Evolutionary conservation across 495 filamentous ascomycete genomes (phyloP).

Genomic region (Aspergillus conjunctus): DNA sequence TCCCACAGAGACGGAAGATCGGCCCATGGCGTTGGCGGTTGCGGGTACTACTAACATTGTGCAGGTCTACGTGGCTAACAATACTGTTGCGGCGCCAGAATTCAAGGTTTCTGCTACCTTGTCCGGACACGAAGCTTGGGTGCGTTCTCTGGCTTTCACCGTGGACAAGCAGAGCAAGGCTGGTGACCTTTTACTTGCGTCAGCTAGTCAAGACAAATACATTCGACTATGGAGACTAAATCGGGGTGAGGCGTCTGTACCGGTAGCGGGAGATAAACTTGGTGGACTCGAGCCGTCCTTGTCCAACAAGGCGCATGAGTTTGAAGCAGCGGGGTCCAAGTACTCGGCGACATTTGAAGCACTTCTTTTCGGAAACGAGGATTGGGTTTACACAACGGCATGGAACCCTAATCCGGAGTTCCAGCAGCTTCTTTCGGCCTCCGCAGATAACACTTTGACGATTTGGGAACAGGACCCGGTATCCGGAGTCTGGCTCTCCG

Average conservation of each 20-base stretch:
- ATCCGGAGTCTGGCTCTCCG: constrained; percentile 88
- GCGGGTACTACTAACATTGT: constrained; percentile 78
- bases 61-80: constrained; percentile 69
- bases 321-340: constrained; percentile 56
- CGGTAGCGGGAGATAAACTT: constrained; percentile 47
- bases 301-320: constrained; percentile 84
- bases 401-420: constrained; percentile 65
- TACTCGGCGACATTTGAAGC: constrained; percentile 94
- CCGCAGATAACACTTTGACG: constrained; percentile 91
- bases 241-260: constrained; percentile 54
- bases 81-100: constrained; percentile 32
- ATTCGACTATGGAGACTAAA: constrained; percentile 91
- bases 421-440: constrained; percentile 82
- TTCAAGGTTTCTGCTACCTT: constrained; percentile 80
- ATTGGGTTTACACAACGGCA: constrained; percentile 89
- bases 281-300: constrained; percentile 62
- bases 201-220: constrained; percentile 96
- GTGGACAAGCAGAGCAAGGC: constrained; percentile 55
- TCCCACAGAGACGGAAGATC: constrained; percentile 45
- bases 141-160: constrained; percentile 79
- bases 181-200: constrained; percentile 80
- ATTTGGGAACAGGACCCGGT: constrained; percentile 84
- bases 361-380: constrained; percentile 91
- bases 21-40: constrained; percentile 69
- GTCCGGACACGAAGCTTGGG: constrained; percentile 92